Percentiles rank a stretch among this genome's conserved stretches.
Evolutionary conservation across 768 basidiomycete species (phyloP).

Genomic region (Leucocoprinus sp.): DNA sequence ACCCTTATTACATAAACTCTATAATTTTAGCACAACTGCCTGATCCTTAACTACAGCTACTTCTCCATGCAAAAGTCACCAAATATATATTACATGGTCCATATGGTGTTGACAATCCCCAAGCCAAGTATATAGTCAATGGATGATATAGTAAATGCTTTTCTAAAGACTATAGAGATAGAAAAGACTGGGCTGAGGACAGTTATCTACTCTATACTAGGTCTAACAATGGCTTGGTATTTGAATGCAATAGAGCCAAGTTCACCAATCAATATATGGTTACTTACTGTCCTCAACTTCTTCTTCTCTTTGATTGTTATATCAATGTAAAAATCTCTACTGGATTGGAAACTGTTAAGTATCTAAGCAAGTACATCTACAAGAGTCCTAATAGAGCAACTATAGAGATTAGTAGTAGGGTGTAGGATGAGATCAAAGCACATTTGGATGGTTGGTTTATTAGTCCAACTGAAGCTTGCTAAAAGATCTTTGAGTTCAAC

Average conservation of each 20-base stretch:
- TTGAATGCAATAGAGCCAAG: background rate
- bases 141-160: conserved; percentile 24
- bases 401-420: no score
- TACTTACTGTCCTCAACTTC: no score
- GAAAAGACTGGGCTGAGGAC: background rate
- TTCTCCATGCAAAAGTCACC: conserved; percentile 31
- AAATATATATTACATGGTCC: conserved; percentile 28
- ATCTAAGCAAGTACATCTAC: no score
- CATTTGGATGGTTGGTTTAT: no score
- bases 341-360: no score
- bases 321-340: no score
- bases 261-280: no score
- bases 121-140: conserved; percentile 31
- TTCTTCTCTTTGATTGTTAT: no score
- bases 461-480: no score
- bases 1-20: background rate
- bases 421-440: no score
- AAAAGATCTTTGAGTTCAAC: no score
- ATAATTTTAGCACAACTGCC: background rate
- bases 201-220: background rate
- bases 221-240: background rate
- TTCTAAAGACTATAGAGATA: conserved; percentile 14
- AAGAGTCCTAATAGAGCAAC: no score
- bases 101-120: conserved; percentile 26
- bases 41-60: conserved; percentile 22